A percentile compares a stretch with the other conserved stretches of the same genome.
phyloP scores from a whole-genome alignment of 768 basidiomycete genomes.

The Porphyrellus cyaneotinctus region DNA sequence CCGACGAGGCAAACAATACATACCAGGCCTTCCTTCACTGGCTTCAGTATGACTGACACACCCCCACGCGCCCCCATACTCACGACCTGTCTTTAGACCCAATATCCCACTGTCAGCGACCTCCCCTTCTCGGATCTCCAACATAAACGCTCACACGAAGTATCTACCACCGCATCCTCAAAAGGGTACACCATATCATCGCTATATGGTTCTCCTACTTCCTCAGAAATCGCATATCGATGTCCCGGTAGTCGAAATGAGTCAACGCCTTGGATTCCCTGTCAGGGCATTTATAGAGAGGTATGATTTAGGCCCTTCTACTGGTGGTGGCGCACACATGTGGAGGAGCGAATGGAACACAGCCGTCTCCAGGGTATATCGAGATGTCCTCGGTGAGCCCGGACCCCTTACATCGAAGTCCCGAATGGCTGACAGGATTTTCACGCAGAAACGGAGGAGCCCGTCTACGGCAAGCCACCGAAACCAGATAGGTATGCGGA shows the following conservation, averaged over 20 bases:
- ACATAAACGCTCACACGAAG: slow-evolving; percentile 54
- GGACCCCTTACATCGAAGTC: neutral
- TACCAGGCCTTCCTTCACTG: slow-evolving; percentile 81
- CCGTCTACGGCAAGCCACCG: slow-evolving; percentile 25
- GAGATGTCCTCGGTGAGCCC: slow-evolving; percentile 61
- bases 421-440: neutral
- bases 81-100: slow-evolving; percentile 44
- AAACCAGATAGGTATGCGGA: slow-evolving; percentile 31
- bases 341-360: slow-evolving; percentile 77
- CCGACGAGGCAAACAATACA: slow-evolving; percentile 59
- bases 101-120: slow-evolving; percentile 74
- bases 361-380: slow-evolving; percentile 62
- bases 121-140: slow-evolving; percentile 37
- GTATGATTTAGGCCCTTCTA: slow-evolving; percentile 49
- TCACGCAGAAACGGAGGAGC: slow-evolving; percentile 20
- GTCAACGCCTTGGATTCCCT: slow-evolving; percentile 57
- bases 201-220: slow-evolving; percentile 75
- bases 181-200: slow-evolving; percentile 84
- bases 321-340: slow-evolving; percentile 77
- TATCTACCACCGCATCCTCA: slow-evolving; percentile 94
- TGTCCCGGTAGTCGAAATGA: slow-evolving; percentile 44
- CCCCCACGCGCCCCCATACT: neutral
- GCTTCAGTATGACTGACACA: slow-evolving; percentile 57
- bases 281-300: slow-evolving; percentile 57
- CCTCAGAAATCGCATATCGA: slow-evolving; percentile 53